Percentiles rank a stretch among this genome's conserved stretches.
phyloP scores from a whole-genome alignment of 2,329 filamentous ascomycete species.

The Phyllosticta citriasiana region DNA sequence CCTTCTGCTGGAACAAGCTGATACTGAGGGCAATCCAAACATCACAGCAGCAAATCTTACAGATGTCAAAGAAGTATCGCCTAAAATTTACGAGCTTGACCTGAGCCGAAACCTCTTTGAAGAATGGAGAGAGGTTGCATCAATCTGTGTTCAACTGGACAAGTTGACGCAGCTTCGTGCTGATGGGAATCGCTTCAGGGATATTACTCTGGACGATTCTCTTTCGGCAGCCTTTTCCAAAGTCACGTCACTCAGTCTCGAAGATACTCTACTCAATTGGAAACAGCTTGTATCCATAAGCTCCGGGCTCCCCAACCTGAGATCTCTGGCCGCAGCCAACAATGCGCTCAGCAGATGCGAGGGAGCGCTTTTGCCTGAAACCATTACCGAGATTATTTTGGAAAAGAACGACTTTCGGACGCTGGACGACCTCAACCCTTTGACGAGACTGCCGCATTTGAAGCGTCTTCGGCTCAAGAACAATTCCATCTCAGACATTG shows the following conservation, averaged over 20 bases:
- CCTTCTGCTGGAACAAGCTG: conserved; percentile 14
- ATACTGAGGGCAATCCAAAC: conserved; percentile 19
- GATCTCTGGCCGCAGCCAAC: conserved; percentile 36
- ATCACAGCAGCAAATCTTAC: conserved; percentile 22
- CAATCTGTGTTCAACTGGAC: conserved; percentile 62
- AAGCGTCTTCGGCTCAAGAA: conserved; percentile 55
- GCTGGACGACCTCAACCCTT: conserved; percentile 46
- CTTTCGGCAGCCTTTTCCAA: conserved; percentile 20
- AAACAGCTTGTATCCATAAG: conserved; percentile 29
- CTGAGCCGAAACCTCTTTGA: conserved; percentile 76
- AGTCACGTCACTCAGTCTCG: conserved; percentile 38
- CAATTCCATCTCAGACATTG: conserved; percentile 52
- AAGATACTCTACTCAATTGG: conserved; percentile 37
- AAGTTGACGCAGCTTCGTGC: conserved; percentile 56
- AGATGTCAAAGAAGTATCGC: conserved; percentile 47
- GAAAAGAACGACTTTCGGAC: conserved; percentile 61
- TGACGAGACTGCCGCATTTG: conserved; percentile 49
- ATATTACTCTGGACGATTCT: conserved; percentile 19
- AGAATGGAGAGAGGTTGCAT: conserved; percentile 53
- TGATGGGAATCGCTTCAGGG: conserved; percentile 63
- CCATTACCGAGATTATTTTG: conserved; percentile 54
- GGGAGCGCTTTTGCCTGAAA: conserved; percentile 33
- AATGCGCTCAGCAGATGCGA: conserved; percentile 28
- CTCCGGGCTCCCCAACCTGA: conserved; percentile 46
- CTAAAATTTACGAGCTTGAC: conserved; percentile 63